Percentiles rank a stretch among this genome's conserved stretches.
Evolutionary conservation across 352 stramenopile species (phyloP).

Genomic region (Phytophthora constricta): DNA sequence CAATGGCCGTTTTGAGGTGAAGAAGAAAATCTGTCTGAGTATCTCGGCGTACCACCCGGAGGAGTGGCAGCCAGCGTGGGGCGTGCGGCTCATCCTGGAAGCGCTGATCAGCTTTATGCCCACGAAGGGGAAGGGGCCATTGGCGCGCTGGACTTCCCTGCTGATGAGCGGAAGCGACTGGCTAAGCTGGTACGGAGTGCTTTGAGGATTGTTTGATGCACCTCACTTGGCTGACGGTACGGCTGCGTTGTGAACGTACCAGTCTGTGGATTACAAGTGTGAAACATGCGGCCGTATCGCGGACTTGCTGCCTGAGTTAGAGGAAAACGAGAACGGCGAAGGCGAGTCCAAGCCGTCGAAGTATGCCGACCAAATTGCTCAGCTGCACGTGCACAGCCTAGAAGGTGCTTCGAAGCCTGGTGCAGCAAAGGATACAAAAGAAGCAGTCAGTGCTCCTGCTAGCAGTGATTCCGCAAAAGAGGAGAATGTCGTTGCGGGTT

Average conservation of each 20-base stretch:
- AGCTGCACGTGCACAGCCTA: conserved; percentile 82
- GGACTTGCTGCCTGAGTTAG: conserved; percentile 72
- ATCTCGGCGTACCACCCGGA: conserved; percentile 98
- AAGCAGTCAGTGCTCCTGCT: conserved; percentile 5
- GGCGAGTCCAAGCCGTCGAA: conserved; percentile 64
- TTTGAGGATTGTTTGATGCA: conserved; percentile 2
- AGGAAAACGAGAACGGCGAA: conserved; percentile 31
- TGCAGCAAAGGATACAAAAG: conserved; percentile 18
- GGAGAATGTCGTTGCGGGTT: neutral
- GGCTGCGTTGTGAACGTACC: conserved; percentile 2
- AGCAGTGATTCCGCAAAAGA: conserved; percentile 8
- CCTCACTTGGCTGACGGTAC: too few relatives aligned
- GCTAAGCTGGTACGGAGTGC: conserved; percentile 72
- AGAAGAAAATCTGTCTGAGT: conserved; percentile 98
- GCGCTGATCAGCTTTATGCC: conserved; percentile 98
- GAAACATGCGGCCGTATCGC: conserved; percentile 72
- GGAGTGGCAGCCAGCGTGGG: conserved; percentile 96
- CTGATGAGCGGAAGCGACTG: conserved; percentile 65
- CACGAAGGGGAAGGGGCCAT: conserved; percentile 87
- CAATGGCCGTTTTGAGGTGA: conserved; percentile 97
- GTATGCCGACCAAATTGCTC: conserved; percentile 81
- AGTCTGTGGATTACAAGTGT: conserved; percentile 83
- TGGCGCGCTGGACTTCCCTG: conserved; percentile 77
- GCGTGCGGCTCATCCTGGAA: conserved; percentile 97
- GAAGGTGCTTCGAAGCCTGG: conserved; percentile 34